Conservation (phyloP, 345 rosid species). For the Dovyalis caffra region DNA sequence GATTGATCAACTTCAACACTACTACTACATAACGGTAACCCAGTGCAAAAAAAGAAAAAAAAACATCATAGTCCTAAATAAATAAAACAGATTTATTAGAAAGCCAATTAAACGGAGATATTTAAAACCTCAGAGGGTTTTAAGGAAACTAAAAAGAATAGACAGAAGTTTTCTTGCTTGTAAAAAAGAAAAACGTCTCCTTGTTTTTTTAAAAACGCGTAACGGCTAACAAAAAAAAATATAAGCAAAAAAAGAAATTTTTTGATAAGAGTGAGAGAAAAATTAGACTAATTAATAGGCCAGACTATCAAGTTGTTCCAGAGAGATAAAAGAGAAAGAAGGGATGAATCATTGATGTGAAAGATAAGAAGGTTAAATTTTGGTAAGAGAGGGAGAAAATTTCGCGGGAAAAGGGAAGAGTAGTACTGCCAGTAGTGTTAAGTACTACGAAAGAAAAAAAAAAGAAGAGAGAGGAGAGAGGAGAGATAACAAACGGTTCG, state of each 20-base stretch:
- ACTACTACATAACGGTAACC: not conserved
- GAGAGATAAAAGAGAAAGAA: not conserved
- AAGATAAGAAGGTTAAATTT: too few species aligned
- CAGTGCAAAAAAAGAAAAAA: not conserved
- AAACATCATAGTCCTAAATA: too few species aligned
- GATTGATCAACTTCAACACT: too few species aligned
- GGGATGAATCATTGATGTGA: not conserved
- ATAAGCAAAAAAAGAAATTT: not conserved
- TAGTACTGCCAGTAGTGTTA: too few species aligned
- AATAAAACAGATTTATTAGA: too few species aligned
- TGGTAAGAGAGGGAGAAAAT: not conserved
- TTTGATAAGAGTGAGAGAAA: not conserved
- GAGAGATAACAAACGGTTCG: not conserved
- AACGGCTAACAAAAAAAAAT: not conserved
- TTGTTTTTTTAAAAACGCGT: not conserved
- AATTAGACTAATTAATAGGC: not conserved
- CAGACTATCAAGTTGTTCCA: not conserved
- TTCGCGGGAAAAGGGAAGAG: constrained; percentile 9
- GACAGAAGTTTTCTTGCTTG: not conserved
- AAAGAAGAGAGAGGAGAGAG: not conserved
- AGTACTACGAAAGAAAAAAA: too few species aligned
- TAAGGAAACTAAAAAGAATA: too few species aligned
- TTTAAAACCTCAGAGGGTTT: not conserved
- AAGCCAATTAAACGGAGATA: constrained; percentile 11
- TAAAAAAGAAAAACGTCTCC: not conserved